Evolutionary conservation across 768 basidiomycete species (phyloP), one percentile per base, ranked within the genome.

Genomic region (Scleroderma bovista): DNA sequence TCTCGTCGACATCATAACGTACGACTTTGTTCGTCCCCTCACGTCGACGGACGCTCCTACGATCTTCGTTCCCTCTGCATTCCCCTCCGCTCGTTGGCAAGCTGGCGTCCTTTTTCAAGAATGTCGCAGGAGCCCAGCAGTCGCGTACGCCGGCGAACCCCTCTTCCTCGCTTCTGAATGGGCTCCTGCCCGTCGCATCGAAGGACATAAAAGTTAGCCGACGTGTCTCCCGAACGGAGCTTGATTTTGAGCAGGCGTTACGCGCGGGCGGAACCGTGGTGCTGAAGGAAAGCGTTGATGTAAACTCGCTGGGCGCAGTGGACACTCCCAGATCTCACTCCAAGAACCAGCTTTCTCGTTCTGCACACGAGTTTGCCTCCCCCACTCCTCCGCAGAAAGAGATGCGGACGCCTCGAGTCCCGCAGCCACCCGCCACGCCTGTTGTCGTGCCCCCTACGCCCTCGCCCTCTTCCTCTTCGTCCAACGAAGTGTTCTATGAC

Each of bases 181-280:
- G 75, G 33, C 74, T 86, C 17, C 78, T 77, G 36, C 82, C 86
- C 11, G 72, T 81, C 52, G 78, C 74, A 2, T 75, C 79, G 11
- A 72, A 71, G 46, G 80, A 84, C 68, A 62, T 64, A 17, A 68
- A 61, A 44, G 59, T 60, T 29, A 72, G 71, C 47, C 78, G 81
- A 49, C 78, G 86, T 26, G 64, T 76, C 40, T 90, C 89, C 38
- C 79, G 87, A 36, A 80, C 82, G 29, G 87, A 89, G 69, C 72
- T 85, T 61, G 87, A 89, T 63, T 93, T 93, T 57, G 89, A 92
- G 69, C 80, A 83, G 59, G 88, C 83, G 12, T 66, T 93, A 56
- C 75, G 72, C 51, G 72, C 72, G 11, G 80, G 80, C 37, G 83
- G 79, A 20, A 93, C 90, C 3, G 77, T 89, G 15, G 58, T 77